Base-by-base conservation (phyloP, 768 basidiomycete genomes). In the Hypholoma fasciculare region DNA sequence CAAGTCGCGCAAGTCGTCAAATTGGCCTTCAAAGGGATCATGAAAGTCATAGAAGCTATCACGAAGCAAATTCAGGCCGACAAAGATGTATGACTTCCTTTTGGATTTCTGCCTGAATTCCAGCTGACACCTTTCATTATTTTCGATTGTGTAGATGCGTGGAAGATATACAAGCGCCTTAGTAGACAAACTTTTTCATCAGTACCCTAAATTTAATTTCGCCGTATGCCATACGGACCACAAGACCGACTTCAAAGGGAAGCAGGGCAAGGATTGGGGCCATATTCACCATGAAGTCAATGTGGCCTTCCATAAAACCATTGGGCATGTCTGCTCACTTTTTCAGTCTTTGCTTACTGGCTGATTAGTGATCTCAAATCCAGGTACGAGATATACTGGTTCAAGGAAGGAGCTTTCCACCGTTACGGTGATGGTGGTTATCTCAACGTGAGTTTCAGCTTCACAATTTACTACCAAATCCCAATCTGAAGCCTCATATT, bases 331-430 rank as follows among this genome's bases (percentile, higher is more conserved):
- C 19, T 26, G 4, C 17, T 6, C 19, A 19, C 6, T 1, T 2
- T 47, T 19, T 46, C 44, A 46, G 44, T 11, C 17, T 5, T 47
- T 14, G 6, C 17, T 26, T 7, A 20, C 1, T 38, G 17, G n/a
- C 42, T 7, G 47, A 13, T 36, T 42, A 42, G 7, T 53, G 20
- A 17, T 19, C 48, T 42, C 8, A 49, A 27, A 11, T 51, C 20
- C 23, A 66, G 65, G 13, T 68, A 56, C 55, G 67, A 69, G 47
- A 64, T 69, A 23, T 64, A 69, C 53, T 65, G 61, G 59, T 61
- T 64, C 60, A 63, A 63, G 26, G 46, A 54, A n/a, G 67, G 67
- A 13, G 49, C 47, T 13, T 67, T 69, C 53, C 37, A 30, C 4
- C 52, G 61, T 20, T 26, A 59, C 37, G 63, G 66, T 17, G 66